Conservation (phyloP, 2,329 filamentous ascomycete species). For the Aspergillus phoenicis region DNA sequence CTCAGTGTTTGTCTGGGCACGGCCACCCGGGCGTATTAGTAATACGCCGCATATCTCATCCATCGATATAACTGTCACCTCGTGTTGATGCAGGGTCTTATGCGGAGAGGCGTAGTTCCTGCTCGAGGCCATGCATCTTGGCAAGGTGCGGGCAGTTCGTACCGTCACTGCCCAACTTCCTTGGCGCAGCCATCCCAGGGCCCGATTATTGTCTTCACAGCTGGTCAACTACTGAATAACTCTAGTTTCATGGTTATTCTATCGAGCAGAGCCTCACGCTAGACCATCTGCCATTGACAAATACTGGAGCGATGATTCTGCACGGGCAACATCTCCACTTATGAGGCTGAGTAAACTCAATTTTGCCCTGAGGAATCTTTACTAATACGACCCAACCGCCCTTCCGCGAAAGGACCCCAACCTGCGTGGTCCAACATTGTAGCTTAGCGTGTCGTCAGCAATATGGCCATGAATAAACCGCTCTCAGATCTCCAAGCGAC, state of each 20-base stretch:
- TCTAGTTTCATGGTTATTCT: neutral
- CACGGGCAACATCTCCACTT: neutral
- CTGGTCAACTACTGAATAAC: neutral
- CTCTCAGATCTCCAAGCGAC: neutral
- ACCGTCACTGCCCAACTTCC: neutral
- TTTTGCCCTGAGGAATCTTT: neutral
- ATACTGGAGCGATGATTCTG: neutral
- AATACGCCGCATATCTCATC: slow-evolving; percentile 17
- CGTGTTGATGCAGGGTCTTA: neutral
- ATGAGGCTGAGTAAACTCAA: slow-evolving; percentile 1
- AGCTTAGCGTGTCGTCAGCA: neutral
- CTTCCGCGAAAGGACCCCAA: neutral
- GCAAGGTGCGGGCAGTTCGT: neutral
- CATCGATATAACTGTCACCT: neutral
- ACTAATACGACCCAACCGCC: slow-evolving; percentile 13
- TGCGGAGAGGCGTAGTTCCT: neutral
- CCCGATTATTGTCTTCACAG: neutral
- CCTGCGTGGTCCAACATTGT: neutral
- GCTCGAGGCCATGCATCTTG: slow-evolving; percentile 1
- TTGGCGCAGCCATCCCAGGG: neutral
- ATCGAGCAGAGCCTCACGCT: neutral
- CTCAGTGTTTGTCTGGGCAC: neutral
- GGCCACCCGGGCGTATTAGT: slow-evolving; percentile 20
- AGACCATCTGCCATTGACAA: neutral
- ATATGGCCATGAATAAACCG: slow-evolving; percentile 12